phyloP scores from a whole-genome alignment of 163 green algal genomes.

The Trebouxia gelatinosa region DNA sequence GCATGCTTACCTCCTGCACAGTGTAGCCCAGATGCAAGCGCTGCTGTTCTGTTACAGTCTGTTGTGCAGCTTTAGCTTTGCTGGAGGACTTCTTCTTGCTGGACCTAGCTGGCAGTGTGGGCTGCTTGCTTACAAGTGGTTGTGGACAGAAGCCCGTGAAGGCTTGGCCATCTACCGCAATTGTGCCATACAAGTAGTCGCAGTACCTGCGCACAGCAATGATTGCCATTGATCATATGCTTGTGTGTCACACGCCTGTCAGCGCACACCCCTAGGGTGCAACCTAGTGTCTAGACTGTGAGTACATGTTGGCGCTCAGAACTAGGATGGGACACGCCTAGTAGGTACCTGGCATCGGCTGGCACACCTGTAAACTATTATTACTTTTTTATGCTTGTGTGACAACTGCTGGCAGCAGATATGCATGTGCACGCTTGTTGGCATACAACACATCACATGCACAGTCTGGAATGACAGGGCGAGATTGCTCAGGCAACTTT shows the following conservation, averaged over 20 bases:
- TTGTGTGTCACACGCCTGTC: no score
- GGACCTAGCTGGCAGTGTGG: not conserved
- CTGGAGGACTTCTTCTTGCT: constrained; percentile 4
- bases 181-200: constrained; percentile 17
- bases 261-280: no score
- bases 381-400: no score
- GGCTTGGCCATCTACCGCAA: not conserved
- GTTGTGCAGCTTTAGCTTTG: not conserved
- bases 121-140: not conserved
- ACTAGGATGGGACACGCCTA: no score
- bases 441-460: not conserved
- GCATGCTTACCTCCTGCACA: not conserved
- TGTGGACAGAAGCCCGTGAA: not conserved
- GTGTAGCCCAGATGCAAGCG: not conserved
- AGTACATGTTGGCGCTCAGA: no score
- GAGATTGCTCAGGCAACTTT: no score
- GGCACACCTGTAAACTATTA: no score
- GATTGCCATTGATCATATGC: not conserved
- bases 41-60: no score
- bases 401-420: no score
- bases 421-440: no score
- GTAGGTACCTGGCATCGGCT: no score
- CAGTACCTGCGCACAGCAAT: constrained; percentile 2
- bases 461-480: not conserved
- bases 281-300: no score